Evolutionary conservation across 73 alveolate genomes (phyloP).

Genomic region (Uronychia binucleata): DNA sequence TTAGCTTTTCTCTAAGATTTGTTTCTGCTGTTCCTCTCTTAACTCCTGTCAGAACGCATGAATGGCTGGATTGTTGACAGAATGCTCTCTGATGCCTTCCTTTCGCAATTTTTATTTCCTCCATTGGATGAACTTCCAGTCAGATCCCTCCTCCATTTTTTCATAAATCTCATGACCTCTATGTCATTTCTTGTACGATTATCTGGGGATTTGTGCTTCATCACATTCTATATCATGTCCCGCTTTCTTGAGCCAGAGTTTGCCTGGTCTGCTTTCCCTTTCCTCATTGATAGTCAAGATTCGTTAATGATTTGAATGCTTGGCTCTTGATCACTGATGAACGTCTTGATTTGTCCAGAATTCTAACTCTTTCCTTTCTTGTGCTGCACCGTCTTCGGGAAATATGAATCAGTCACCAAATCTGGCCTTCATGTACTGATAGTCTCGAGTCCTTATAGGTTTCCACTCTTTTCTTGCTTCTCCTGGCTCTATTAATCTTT

Average conservation of each 20-base stretch:
- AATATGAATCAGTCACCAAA: not conserved
- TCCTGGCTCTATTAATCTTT: too few relatives aligned
- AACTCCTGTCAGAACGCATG: too few relatives aligned
- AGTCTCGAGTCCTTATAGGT: too few relatives aligned
- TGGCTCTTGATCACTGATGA: too few relatives aligned
- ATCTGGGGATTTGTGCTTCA: not conserved
- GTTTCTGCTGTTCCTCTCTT: too few relatives aligned
- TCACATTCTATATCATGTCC: not conserved
- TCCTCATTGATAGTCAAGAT: not conserved
- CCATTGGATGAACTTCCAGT: not conserved
- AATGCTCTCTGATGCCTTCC: too few relatives aligned
- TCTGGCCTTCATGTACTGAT: too few relatives aligned
- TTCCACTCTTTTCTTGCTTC: too few relatives aligned
- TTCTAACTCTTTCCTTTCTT: not conserved
- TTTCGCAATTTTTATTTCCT: too few relatives aligned
- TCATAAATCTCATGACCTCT: not conserved
- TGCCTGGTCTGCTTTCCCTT: not conserved
- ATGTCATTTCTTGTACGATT: not conserved
- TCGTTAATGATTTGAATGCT: too few relatives aligned
- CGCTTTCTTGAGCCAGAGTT: not conserved
- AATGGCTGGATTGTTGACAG: too few relatives aligned
- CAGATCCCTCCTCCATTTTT: not conserved
- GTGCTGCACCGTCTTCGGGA: not conserved
- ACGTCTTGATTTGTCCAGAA: not conserved
- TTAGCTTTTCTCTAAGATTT: too few relatives aligned